Evolutionary conservation across 2,329 filamentous ascomycete species (phyloP), one percentile per base, ranked within the genome.

Genomic region (Emmonsiellopsis sp.): DNA sequence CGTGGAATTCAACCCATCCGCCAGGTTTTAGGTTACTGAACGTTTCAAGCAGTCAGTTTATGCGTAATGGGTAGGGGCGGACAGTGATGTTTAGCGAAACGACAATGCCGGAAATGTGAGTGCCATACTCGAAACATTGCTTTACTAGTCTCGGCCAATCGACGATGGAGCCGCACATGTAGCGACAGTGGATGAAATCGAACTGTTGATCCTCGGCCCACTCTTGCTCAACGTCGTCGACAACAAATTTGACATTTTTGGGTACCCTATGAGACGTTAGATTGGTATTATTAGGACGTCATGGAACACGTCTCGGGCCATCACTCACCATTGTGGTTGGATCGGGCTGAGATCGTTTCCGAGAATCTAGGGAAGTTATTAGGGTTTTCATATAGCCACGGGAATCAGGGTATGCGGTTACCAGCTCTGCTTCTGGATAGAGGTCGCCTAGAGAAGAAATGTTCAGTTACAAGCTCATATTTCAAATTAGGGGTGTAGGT

Each of bases 191-290:
- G 74, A 84, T 76, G 57, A 78, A 74, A 62, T 84, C 80, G 60
- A 79, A 82, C 13, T 62, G 62, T 49, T 76, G 69, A 3, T 70
- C 65, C 45, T 77, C 79, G 34, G 74, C 64, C 83, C 82, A 85
- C 7, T 78, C 73, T 43, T 78, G 73, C 58, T 83, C 81, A 51
- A 77, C 75, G 61, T 85, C 81, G 59, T 85, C 82, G 10, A 85
- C 74, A 55, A 82, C 71, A 67, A 84, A 84, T 6, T 71, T 73
- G n/a, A 80, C 73, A 60, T 84, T 84, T 7, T 78, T 74, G n/a
- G 80, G 82, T 13, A 84, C 73, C 59, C 75, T 74, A n/a, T 16
- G 2, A 42, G 3, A 38, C 7, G 35, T 38, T 38, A 38, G 9
- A 38, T 38, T 26, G 20, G 20, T 26, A 26, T 26, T 26, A 26